Base-by-base conservation (phyloP, 2,329 filamentous ascomycete species). In the Apiospora malaysiana region DNA sequence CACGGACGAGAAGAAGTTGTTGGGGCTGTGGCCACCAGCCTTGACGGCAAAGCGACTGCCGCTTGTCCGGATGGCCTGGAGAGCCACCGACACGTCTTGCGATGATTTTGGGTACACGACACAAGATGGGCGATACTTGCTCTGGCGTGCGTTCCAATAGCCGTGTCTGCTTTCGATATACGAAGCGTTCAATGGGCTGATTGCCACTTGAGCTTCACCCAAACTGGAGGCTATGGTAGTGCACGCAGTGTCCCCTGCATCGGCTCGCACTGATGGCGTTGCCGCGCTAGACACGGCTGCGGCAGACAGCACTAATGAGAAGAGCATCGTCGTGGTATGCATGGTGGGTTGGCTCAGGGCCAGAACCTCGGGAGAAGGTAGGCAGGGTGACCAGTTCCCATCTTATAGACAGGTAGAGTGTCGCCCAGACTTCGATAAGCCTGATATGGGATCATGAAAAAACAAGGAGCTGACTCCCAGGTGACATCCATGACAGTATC, bases 1-100 rank as follows among this genome's bases (percentile, higher is more conserved):
- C 23, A 77, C 77, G 4, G 76, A 78, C 10, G 77, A 73, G 59
- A 73, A 71, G 66, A 73, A 72, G 46, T 70, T 75, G 40, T 79
- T 79, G n/a, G 77, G 74, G 27, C 77, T 79, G 66, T 79, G 77
- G 2, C 77, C 77, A 5, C 76, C 76, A 2, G 76, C 75, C 68
- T 77, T 79, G 65, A 79, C 70, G 49, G 77, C 77, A 68, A 71
- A 71, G 8, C 70, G 68, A 14, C 65, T 75, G 25, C 71, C 76
- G 32, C 76, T 75, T 18, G 72, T 73, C 23, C 72, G 74, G 32
- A 79, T 75, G 6, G 77, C 76, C 49, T 75, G 70, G 4, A 78
- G 65, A n/a, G 73, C 68, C 10, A 70, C 66, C n/a, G 77, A 79
- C 16, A 79, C 76, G 69, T 78, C 77, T 47, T 77, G 73, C 1